These are phyloP conservation scores for Cenchrus fungigraminus DNA, from an alignment of 176 grass and related monocot species.

Conservation along the genomic window DNA sequence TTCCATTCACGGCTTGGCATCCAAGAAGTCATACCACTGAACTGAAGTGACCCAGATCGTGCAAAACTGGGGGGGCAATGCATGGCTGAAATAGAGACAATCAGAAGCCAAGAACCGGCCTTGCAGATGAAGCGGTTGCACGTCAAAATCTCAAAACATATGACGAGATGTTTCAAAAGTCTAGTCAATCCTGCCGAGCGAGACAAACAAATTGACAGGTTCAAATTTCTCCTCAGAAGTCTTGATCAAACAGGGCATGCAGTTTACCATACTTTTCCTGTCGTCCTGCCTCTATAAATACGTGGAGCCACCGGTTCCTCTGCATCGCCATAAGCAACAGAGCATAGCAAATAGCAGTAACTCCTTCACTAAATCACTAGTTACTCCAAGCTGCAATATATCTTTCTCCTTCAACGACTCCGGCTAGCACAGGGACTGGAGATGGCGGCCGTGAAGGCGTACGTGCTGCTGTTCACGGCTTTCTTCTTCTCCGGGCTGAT, in stretches of 20 bases:
- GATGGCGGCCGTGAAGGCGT: constrained; percentile 32
- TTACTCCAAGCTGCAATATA: background rate
- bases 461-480: constrained; percentile 15
- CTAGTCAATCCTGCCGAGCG: constrained; percentile 4
- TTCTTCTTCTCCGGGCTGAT: constrained; percentile 50
- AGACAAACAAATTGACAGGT: background rate
- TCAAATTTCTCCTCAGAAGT: background rate
- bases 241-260: constrained; percentile 19
- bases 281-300: background rate
- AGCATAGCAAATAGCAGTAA: background rate
- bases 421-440: background rate
- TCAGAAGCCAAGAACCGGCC: background rate
- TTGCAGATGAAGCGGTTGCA: background rate
- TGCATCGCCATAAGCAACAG: background rate
- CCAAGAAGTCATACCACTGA: background rate
- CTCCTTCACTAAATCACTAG: background rate
- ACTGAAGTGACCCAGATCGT: background rate
- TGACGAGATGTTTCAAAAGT: background rate
- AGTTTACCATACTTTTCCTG: background rate
- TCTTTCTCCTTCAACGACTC: background rate
- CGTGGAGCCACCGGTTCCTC: background rate
- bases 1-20: background rate
- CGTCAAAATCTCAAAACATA: background rate
- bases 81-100: background rate
- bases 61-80: background rate